Conservation (phyloP, 2,329 filamentous ascomycete genomes). For the Sporothrix variecibatus region DNA sequence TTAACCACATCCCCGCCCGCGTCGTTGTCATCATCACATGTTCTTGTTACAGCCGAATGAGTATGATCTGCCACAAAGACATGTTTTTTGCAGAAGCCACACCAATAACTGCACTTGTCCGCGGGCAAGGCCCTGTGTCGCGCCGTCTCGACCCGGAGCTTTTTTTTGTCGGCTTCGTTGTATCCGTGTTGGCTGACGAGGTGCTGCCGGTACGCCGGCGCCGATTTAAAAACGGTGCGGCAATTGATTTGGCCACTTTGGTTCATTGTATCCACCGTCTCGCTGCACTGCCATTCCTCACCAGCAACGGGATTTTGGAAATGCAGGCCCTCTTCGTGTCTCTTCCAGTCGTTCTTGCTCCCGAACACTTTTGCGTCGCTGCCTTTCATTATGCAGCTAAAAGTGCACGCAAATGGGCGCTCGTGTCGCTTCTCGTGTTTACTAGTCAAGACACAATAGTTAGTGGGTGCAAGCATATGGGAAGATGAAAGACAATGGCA, state of each 20-base stretch:
- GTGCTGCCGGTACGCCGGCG: neutral
- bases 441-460: neutral
- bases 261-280: slow-evolving; percentile 30
- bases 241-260: neutral
- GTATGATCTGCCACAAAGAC: slow-evolving; percentile 47
- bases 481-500: no score
- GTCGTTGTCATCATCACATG: no score
- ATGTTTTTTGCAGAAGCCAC: slow-evolving; percentile 72
- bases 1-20: neutral
- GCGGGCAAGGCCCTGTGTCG: slow-evolving; percentile 64
- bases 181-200: slow-evolving; percentile 46
- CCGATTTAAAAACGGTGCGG: neutral
- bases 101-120: slow-evolving; percentile 74
- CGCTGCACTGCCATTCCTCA: slow-evolving; percentile 66
- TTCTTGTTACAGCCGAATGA: neutral
- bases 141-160: slow-evolving; percentile 49
- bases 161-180: slow-evolving; percentile 35
- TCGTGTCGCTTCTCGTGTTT: slow-evolving; percentile 84
- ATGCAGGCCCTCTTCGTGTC: slow-evolving; percentile 83
- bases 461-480: neutral
- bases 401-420: slow-evolving; percentile 81
- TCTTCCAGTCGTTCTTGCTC: slow-evolving; percentile 94
- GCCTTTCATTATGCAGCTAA: slow-evolving; percentile 35
- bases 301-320: slow-evolving; percentile 37
- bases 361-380: slow-evolving; percentile 65